Percentiles rank a stretch among this genome's conserved stretches.
These are phyloP conservation scores for Aspergillaceae sp. DNA, from an alignment of 2,329 filamentous ascomycete species.

Conservation along the genomic window DNA sequence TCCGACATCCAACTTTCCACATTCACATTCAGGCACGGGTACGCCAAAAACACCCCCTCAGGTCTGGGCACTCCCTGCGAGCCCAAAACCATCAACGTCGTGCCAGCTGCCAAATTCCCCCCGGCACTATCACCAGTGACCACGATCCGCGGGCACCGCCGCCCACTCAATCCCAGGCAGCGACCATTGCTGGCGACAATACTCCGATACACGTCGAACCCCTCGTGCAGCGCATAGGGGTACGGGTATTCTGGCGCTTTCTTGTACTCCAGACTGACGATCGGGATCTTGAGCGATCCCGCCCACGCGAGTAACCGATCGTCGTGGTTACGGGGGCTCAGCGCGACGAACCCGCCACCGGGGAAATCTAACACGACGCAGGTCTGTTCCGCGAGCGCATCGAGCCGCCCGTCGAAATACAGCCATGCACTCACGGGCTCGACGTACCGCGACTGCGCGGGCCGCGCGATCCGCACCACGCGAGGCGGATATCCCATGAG, in stretches of 20 bases:
- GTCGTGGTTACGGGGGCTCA: constrained; percentile 90
- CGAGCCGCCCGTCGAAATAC: constrained; percentile 83
- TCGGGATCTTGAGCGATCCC: constrained; percentile 74
- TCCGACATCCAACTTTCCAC: constrained; percentile 99
- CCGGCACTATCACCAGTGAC: constrained; percentile 75
- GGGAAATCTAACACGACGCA: constrained; percentile 82
- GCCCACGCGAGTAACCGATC: constrained; percentile 93
- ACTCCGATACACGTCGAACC: constrained; percentile 73
- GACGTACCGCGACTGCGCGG: constrained; percentile 67
- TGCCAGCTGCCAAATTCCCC: constrained; percentile 69
- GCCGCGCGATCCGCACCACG: constrained; percentile 74
- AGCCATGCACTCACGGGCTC: constrained; percentile 81
- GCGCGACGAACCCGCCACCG: constrained; percentile 90
- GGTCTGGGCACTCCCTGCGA: constrained; percentile 54
- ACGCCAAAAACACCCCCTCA: constrained; percentile 74
- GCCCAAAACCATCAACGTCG: constrained; percentile 75
- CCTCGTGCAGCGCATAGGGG: constrained; percentile 77
- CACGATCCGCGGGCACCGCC: constrained; percentile 57
- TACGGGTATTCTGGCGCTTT: constrained; percentile 81
- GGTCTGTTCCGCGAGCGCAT: constrained; percentile 65
- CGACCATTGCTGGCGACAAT: constrained; percentile 63
- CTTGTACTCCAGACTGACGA: constrained; percentile 83
- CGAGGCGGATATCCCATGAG: constrained; percentile 75
- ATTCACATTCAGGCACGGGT: constrained; percentile 90
- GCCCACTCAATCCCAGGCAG: constrained; percentile 65